Evolutionary conservation across 164 flowering plant genomes (phyloP), one percentile per base, ranked within the genome.

Genomic region (Chloranthus sessilifolius): DNA sequence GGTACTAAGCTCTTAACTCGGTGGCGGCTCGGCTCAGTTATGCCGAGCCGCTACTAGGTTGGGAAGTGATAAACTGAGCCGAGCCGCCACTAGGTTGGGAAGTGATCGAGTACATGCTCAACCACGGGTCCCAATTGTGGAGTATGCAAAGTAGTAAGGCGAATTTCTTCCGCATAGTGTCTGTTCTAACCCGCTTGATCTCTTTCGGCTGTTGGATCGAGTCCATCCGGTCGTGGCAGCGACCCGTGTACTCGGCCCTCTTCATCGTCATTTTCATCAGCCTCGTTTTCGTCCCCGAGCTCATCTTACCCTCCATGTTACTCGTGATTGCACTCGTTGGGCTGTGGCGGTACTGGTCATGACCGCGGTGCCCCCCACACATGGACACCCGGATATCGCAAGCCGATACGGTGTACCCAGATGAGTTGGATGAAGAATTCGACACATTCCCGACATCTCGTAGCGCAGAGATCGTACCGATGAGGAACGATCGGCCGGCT

Each of bases 61-160:
- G 63, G 37, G 81, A 76, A 47, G 59, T 64, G 10, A 71, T 74
- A n/a, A n/a, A n/a, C n/a, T n/a, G n/a, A n/a, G n/a, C n/a, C n/a
- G 75, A 74, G 59, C 96, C 96, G 2, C 88, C 96, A 0, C 79
- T 88, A 1, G 68, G 92, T 35, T 82, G 71, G 62, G 96, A 88
- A 67, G 63, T 68, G 14, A 72, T 76, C 6, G 78, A 76, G 47
- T 71, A 73, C 66, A 76, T 76, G 81, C 56, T 71, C 1, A 78
- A 76, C 34, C 61, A 53, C 28, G 78, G 65, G 27, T 63, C 71
- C 1, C 74, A 66, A 8, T 55, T 66, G 60, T 76, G 64, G 61
- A 76, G 81, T 63, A 59, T 64, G 48, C 52, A 78, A 38, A 52
- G 73, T 34, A 73, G 76, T 57, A 65, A 68, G 53, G 72, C 78